phyloP scores from a whole-genome alignment of 805 yeast genomes.

The Saturnispora besseyi region DNA sequence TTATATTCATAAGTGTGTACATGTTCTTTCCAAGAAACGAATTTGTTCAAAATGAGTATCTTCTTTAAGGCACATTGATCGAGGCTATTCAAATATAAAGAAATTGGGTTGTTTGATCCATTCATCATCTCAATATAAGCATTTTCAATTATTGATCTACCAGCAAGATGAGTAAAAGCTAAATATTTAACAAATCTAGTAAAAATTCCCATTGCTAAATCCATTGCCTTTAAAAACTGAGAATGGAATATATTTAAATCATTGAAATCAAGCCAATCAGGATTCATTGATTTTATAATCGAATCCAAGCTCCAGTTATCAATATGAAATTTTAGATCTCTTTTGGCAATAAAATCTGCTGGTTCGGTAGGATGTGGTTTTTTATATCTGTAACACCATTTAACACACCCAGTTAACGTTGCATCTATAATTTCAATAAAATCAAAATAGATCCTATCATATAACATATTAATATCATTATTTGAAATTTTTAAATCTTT shows the following conservation, averaged over 20 bases:
- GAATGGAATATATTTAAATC: conserved; percentile 50
- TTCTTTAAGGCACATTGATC: conserved; percentile 21
- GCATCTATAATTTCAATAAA: conserved; percentile 90
- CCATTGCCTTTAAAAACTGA: conserved; percentile 57
- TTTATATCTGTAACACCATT: conserved; percentile 5
- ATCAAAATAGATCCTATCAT: conserved; percentile 66
- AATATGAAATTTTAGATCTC: conserved; percentile 44
- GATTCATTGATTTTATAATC: conserved; percentile 68
- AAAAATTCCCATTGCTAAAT: conserved; percentile 74
- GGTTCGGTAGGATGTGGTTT: conserved; percentile 1
- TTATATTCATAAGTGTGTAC: conserved; percentile 14
- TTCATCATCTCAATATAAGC: conserved; percentile 55
- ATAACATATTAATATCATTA: conserved; percentile 48
- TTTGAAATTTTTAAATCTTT: conserved; percentile 1
- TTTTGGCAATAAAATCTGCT: conserved; percentile 1
- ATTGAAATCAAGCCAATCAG: conserved; percentile 62
- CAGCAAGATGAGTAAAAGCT: conserved; percentile 86
- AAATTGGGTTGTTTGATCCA: conserved; percentile 31
- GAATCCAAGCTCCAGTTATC: conserved; percentile 66
- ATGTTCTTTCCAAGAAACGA: conserved; percentile 94
- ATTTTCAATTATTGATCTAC: conserved; percentile 57
- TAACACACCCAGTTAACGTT: background rate
- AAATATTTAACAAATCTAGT: conserved; percentile 52
- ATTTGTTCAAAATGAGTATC: conserved; percentile 59
- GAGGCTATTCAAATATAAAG: background rate